A percentile compares a stretch with the other conserved stretches of the same genome.
Evolutionary conservation across 1,284 basidiomycete species (phyloP).

Genomic region (Ceratobasidium sp.): DNA sequence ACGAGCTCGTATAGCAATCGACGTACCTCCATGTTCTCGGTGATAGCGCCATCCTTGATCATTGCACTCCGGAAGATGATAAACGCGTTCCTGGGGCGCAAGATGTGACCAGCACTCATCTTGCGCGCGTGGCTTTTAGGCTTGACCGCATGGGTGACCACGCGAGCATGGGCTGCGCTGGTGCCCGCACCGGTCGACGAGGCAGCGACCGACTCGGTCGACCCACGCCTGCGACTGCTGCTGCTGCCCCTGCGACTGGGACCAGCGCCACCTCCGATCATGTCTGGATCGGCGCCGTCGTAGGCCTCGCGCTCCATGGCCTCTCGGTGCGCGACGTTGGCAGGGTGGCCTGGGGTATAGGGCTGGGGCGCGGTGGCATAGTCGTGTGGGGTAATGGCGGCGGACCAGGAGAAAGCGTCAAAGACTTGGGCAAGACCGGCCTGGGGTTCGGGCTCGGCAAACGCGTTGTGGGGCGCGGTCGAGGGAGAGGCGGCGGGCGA

Average conservation of each 20-base stretch:
- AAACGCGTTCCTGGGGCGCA: conserved; percentile 40
- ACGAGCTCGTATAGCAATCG: not conserved
- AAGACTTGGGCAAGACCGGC: conserved; percentile 22
- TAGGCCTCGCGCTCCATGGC: conserved; percentile 41
- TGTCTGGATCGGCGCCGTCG: conserved; percentile 39
- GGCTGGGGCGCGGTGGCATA: conserved; percentile 39
- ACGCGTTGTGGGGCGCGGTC: conserved; percentile 11
- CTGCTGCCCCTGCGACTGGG: conserved; percentile 32
- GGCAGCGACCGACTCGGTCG: conserved; percentile 5
- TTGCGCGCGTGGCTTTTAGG: conserved; percentile 44
- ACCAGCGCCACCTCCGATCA: not conserved
- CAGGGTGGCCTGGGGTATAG: conserved; percentile 42
- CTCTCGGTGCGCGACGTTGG: conserved; percentile 41
- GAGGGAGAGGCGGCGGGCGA: conserved; percentile 8
- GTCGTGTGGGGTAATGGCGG: conserved; percentile 42
- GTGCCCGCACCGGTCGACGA: conserved; percentile 14
- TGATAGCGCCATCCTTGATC: conserved; percentile 38
- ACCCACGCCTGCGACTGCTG: conserved; percentile 33
- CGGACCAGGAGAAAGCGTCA: conserved; percentile 42
- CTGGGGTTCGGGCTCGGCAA: conserved; percentile 1
- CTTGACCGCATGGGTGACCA: conserved; percentile 19
- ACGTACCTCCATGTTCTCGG: conserved; percentile 40
- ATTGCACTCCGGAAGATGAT: conserved; percentile 44
- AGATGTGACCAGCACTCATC: conserved; percentile 41
- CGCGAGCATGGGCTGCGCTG: conserved; percentile 26